Evolutionary conservation across 2,329 filamentous ascomycete genomes (phyloP).

Genomic region (Exophiala oligosperma): DNA sequence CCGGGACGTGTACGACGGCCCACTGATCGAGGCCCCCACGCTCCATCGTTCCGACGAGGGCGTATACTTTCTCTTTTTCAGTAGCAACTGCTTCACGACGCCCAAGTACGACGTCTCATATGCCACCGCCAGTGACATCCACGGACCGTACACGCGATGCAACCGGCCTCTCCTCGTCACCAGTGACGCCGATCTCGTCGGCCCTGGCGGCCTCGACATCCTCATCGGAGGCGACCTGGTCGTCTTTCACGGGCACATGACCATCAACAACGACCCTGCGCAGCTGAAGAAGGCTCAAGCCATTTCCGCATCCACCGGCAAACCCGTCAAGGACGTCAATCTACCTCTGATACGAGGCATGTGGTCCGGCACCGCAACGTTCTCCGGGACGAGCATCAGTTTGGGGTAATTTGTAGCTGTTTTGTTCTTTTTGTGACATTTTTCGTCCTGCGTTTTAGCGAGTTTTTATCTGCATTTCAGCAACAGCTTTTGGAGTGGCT

Average conservation of each 20-base stretch:
- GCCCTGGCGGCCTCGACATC: constrained; percentile 29
- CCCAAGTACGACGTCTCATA: constrained; percentile 61
- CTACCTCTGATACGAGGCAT: constrained; percentile 24
- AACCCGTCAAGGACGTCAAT: constrained; percentile 13
- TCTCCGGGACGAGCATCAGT: constrained; percentile 16
- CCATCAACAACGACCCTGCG: constrained; percentile 19
- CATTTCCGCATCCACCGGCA: constrained; percentile 9
- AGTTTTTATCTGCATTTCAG: neutral
- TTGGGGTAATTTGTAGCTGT: constrained; percentile 2
- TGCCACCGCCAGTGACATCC: constrained; percentile 47
- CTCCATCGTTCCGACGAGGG: constrained; percentile 44
- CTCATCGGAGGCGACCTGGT: constrained; percentile 24
- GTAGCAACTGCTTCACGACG: constrained; percentile 59
- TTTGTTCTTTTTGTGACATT: neutral
- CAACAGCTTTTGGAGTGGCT: neutral
- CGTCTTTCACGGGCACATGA: constrained; percentile 29
- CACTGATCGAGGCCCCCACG: constrained; percentile 63
- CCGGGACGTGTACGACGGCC: constrained; percentile 62
- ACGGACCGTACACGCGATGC: constrained; percentile 41
- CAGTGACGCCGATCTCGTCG: constrained; percentile 30
- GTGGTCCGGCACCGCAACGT: constrained; percentile 23
- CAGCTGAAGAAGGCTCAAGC: constrained; percentile 12
- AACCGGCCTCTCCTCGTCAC: constrained; percentile 37
- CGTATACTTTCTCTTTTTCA: constrained; percentile 63
- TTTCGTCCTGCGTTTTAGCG: constrained; percentile 6